phyloP scores from a whole-genome alignment of 306 rosid genomes.

The Cicer cuneatum region DNA sequence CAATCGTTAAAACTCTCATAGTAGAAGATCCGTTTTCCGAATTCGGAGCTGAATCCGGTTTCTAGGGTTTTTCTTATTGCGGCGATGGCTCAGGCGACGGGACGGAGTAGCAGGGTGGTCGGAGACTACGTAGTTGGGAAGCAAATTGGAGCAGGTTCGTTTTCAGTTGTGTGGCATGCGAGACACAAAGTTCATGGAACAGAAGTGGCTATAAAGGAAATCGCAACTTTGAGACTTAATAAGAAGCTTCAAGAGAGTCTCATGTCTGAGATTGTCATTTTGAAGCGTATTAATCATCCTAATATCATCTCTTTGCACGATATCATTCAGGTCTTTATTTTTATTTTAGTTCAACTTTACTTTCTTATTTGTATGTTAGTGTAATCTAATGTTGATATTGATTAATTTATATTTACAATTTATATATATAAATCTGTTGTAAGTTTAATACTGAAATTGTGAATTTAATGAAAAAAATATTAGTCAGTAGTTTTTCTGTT shows the following conservation, averaged over 20 bases:
- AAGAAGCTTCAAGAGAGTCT: conserved; percentile 91
- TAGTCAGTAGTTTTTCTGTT: background rate
- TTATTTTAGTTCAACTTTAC: background rate
- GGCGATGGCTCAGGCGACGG: conserved; percentile 72
- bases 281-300: conserved; percentile 84
- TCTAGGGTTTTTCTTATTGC: conserved; percentile 53
- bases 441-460: background rate
- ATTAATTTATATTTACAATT: background rate
- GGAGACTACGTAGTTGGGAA: conserved; percentile 81
- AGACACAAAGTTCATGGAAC: conserved; percentile 89
- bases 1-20: background rate
- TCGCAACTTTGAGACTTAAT: conserved; percentile 74
- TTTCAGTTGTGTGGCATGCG: conserved; percentile 96
- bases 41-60: conserved; percentile 34
- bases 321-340: conserved; percentile 68
- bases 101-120: conserved; percentile 67
- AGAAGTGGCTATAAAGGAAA: conserved; percentile 98
- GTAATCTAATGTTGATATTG: conserved; percentile 7
- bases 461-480: background rate
- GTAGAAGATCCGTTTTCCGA: conserved; percentile 42
- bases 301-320: conserved; percentile 89
- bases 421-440: background rate
- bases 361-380: background rate
- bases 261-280: conserved; percentile 88
- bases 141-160: conserved; percentile 95